phyloP scores from a whole-genome alignment of 192 early-diverging fungal species.

The Coemansia sp. region DNA sequence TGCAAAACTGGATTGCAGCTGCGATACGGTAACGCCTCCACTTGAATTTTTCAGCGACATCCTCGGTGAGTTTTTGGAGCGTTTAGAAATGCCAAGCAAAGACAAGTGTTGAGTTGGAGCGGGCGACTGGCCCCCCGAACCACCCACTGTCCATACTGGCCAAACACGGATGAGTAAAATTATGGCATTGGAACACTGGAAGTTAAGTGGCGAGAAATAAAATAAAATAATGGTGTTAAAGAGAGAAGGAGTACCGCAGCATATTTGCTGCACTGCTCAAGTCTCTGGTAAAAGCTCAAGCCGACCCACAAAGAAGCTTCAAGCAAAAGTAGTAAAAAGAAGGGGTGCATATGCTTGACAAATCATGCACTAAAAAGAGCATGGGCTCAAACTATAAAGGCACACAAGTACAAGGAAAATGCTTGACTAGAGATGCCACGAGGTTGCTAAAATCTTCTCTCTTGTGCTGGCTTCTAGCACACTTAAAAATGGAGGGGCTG shows the following conservation, averaged over 20 bases:
- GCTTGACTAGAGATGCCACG: not conserved
- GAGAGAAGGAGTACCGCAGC: not conserved
- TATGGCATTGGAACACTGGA: not conserved
- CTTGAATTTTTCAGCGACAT: conserved; percentile 2
- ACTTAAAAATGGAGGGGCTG: not conserved
- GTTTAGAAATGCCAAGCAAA: not conserved
- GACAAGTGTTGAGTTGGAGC: not conserved
- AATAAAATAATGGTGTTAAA: not conserved
- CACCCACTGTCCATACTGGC: not conserved
- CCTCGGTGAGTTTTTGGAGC: not conserved
- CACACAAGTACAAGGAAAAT: not conserved
- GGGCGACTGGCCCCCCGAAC: not conserved
- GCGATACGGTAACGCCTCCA: conserved; percentile 28
- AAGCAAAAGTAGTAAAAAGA: not conserved
- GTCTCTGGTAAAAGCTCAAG: too few relatives aligned
- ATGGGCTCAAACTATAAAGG: not conserved
- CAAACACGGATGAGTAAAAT: not conserved
- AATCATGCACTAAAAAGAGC: not conserved
- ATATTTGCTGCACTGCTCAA: not conserved
- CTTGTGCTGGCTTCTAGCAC: not conserved
- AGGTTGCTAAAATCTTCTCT: not conserved
- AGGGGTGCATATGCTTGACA: not conserved
- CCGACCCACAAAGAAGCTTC: not conserved
- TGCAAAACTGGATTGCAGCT: conserved; percentile 47
- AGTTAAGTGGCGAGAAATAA: not conserved